Evolutionary conservation across 768 basidiomycete genomes (phyloP).

Genomic region (Pisolithus sp.): DNA sequence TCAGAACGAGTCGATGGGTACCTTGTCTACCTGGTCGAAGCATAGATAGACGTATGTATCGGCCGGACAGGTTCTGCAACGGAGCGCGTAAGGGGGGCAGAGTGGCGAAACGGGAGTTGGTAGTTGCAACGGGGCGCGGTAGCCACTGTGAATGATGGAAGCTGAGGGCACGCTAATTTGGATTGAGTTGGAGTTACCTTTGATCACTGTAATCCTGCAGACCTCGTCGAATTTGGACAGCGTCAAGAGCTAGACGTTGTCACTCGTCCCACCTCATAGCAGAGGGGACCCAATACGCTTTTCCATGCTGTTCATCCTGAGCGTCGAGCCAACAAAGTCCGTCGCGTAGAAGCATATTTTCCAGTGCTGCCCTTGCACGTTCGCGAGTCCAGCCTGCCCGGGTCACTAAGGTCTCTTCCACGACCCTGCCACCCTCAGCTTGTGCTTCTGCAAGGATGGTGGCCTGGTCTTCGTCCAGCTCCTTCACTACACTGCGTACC

Average conservation of each 20-base stretch:
- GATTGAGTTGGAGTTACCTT: too few relatives aligned
- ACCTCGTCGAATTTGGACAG: too few relatives aligned
- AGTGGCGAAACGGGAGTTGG: too few relatives aligned
- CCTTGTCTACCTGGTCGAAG: too few relatives aligned
- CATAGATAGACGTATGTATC: too few relatives aligned
- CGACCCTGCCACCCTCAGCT: conserved; percentile 61
- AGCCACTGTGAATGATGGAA: too few relatives aligned
- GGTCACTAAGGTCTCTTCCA: conserved; percentile 52
- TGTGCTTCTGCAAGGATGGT: conserved; percentile 72
- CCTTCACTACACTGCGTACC: conserved; percentile 85
- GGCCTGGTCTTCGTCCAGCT: conserved; percentile 86
- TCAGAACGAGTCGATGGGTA: too few relatives aligned
- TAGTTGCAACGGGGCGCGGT: too few relatives aligned
- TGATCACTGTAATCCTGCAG: too few relatives aligned
- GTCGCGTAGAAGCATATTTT: conserved; percentile 86
- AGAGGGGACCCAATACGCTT: conserved; percentile 83
- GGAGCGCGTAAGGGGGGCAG: too few relatives aligned
- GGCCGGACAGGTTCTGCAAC: too few relatives aligned
- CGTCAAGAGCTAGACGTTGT: neutral
- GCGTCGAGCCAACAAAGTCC: conserved; percentile 95
- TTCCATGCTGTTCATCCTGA: conserved; percentile 61
- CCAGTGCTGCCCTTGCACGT: conserved; percentile 69
- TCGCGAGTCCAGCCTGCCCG: conserved; percentile 73
- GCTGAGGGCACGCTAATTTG: too few relatives aligned
- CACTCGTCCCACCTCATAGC: conserved; percentile 80